These are phyloP conservation scores for Flagelloscypha sp. DNA, from an alignment of 768 basidiomycete genomes.

Conservation along the genomic window DNA sequence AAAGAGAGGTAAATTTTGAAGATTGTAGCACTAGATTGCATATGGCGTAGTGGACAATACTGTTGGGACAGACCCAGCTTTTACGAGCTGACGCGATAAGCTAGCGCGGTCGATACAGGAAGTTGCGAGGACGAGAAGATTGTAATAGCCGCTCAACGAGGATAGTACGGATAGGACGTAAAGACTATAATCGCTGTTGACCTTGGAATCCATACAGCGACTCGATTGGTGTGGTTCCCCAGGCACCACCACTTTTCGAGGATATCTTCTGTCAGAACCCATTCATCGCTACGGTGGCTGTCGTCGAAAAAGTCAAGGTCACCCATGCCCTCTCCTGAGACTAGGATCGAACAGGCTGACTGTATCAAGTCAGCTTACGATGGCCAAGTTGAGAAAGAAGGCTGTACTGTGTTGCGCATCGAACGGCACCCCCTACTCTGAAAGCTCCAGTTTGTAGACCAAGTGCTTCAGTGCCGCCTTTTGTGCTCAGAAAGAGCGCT, in stretches of 20 bases:
- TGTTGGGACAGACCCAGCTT: too few species aligned
- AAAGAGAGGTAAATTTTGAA: too few species aligned
- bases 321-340: conserved; percentile 40
- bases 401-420: conserved; percentile 64
- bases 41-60: too few species aligned
- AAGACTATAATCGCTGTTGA: too few species aligned
- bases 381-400: conserved; percentile 4
- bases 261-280: conserved; percentile 35
- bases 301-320: conserved; percentile 63
- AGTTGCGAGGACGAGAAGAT: too few species aligned
- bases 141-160: too few species aligned
- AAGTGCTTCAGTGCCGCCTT: conserved; percentile 68
- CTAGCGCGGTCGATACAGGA: too few species aligned
- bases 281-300: conserved; percentile 6
- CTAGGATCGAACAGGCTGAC: conserved; percentile 41
- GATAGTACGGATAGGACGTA: too few species aligned
- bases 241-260: conserved; percentile 91
- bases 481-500: conserved; percentile 70
- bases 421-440: conserved; percentile 52
- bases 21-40: too few species aligned
- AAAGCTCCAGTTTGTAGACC: conserved; percentile 49
- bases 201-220: conserved; percentile 76
- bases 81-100: too few species aligned
- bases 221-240: conserved; percentile 62
- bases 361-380: conserved; percentile 14